Evolutionary conservation across 306 rosid species (phyloP).

Genomic region (Vachellia pachyceras): DNA sequence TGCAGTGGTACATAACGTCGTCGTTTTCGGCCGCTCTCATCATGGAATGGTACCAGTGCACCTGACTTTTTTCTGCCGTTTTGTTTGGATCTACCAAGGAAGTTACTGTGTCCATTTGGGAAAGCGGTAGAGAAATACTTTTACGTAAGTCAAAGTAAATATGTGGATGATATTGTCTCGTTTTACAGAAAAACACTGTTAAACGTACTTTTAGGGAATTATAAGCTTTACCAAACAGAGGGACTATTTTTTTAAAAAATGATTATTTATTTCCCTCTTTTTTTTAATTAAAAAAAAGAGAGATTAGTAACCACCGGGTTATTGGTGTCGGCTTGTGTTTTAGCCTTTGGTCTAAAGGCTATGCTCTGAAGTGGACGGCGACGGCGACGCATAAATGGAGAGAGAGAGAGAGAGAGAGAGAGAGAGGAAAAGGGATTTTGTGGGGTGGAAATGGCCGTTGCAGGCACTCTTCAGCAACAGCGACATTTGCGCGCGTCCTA

Average conservation of each 20-base stretch:
- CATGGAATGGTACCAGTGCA: constrained; percentile 25
- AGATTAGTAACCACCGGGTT: constrained; percentile 36
- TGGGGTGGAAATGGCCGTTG: constrained; percentile 46
- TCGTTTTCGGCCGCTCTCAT: constrained; percentile 25
- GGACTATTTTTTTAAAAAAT: neutral
- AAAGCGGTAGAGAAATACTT: too few species aligned
- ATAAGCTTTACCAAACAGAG: too few species aligned
- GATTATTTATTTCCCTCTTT: neutral
- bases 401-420: neutral
- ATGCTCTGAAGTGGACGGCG: constrained; percentile 5
- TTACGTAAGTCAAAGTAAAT: too few species aligned
- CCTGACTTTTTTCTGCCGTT: constrained; percentile 31
- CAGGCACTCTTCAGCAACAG: constrained; percentile 61
- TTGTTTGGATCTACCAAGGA: neutral
- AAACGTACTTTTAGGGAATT: too few species aligned
- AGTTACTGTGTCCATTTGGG: too few species aligned
- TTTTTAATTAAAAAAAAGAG: too few species aligned
- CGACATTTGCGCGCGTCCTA: constrained; percentile 90
- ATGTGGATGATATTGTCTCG: too few species aligned
- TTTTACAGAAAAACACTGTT: too few species aligned
- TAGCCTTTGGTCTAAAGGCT: constrained; percentile 43
- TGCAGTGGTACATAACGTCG: constrained; percentile 13
- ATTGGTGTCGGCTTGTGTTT: constrained; percentile 40
- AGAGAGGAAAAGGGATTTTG: neutral
- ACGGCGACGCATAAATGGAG: neutral